phyloP scores from a whole-genome alignment of 768 basidiomycete species.

The Tulasnella sp. region DNA sequence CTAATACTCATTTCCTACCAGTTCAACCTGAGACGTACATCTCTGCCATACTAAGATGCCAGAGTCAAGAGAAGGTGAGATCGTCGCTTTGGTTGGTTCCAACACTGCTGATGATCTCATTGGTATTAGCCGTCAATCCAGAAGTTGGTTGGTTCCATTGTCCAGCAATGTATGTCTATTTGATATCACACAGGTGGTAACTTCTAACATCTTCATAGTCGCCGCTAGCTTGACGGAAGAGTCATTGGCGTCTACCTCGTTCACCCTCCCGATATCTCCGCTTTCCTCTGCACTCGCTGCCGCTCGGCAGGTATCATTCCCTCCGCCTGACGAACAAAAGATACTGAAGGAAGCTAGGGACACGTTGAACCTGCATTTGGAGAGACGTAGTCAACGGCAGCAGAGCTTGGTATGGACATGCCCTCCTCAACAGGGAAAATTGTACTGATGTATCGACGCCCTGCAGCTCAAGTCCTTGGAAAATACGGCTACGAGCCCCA shows the following conservation, averaged over 20 bases:
- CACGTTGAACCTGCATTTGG: too few species aligned
- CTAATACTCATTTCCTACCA: background rate
- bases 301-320: background rate
- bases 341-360: background rate
- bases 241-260: constrained; percentile 48
- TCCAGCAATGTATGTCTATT: constrained; percentile 34
- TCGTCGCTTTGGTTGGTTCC: background rate
- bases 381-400: too few species aligned
- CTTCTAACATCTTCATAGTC: constrained; percentile 23
- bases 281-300: background rate
- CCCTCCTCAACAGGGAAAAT: too few species aligned
- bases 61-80: constrained; percentile 72
- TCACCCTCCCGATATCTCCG: constrained; percentile 20
- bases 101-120: background rate
- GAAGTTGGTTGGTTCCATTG: constrained; percentile 49
- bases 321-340: background rate
- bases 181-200: background rate
- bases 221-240: constrained; percentile 51
- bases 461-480: constrained; percentile 53
- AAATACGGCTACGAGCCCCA: constrained; percentile 43
- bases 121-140: constrained; percentile 55
- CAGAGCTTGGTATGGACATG: too few species aligned
- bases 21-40: constrained; percentile 44
- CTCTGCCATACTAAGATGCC: constrained; percentile 53
- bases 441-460: too few species aligned